Evolutionary conservation across 176 grass and related monocot genomes (phyloP).

Genomic region (Aegilops speltoides): DNA sequence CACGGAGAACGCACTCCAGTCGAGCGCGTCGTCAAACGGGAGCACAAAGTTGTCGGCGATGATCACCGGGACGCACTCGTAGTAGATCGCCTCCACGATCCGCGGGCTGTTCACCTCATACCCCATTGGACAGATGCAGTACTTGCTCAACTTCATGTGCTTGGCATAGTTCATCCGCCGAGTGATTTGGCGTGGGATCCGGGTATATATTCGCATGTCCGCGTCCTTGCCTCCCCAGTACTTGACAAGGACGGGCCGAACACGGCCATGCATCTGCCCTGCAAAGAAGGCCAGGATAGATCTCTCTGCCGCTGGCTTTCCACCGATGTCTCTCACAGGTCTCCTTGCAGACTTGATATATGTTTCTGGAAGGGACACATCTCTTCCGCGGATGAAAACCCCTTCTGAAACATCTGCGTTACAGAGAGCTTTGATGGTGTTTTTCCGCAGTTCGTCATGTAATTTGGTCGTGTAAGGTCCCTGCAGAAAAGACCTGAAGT

Average conservation of each 20-base stretch:
- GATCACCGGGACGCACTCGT: no score
- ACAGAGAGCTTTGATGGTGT: slow-evolving; percentile 85
- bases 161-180: slow-evolving; percentile 65
- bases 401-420: slow-evolving; percentile 83
- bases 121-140: slow-evolving; percentile 87
- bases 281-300: slow-evolving; percentile 85
- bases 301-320: slow-evolving; percentile 56
- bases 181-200: slow-evolving; percentile 48
- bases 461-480: slow-evolving; percentile 67
- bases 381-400: slow-evolving; percentile 73
- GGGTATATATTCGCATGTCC: slow-evolving; percentile 67
- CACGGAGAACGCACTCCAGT: no score
- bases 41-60: no score
- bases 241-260: slow-evolving; percentile 66
- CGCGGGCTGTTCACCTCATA: slow-evolving; percentile 96
- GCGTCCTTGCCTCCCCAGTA: slow-evolving; percentile 64
- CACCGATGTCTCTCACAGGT: slow-evolving; percentile 64
- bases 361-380: slow-evolving; percentile 43
- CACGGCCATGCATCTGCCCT: slow-evolving; percentile 91
- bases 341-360: slow-evolving; percentile 58
- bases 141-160: slow-evolving; percentile 93
- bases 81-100: slow-evolving; percentile 70
- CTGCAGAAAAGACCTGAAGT: background rate
- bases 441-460: slow-evolving; percentile 67
- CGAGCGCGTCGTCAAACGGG: no score